These are phyloP conservation scores for Suillus spraguei DNA, from an alignment of 768 basidiomycete species.

Conservation along the genomic window DNA sequence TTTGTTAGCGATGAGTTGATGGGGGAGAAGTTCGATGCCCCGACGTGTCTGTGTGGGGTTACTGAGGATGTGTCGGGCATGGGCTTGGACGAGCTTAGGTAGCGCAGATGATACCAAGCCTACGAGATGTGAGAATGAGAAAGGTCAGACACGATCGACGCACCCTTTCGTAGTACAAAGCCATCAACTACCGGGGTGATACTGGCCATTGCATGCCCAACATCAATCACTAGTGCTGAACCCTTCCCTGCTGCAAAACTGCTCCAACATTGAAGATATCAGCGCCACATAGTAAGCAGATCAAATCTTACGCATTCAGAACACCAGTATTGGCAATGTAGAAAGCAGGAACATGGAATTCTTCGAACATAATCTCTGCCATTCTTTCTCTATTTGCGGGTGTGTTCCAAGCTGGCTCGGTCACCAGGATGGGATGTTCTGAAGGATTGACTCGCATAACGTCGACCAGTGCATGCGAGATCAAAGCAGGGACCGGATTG, in stretches of 20 bases:
- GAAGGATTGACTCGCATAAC: constrained; percentile 75
- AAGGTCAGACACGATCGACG: constrained; percentile 7
- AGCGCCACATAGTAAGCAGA: constrained; percentile 12
- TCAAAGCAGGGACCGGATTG: constrained; percentile 66
- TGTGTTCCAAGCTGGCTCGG: constrained; percentile 97
- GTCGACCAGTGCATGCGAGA: constrained; percentile 74
- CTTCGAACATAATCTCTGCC: constrained; percentile 98
- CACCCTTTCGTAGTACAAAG: constrained; percentile 95
- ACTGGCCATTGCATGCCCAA: constrained; percentile 87
- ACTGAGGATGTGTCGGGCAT: constrained; percentile 69
- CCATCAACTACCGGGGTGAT: constrained; percentile 97
- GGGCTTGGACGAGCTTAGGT: constrained; percentile 79
- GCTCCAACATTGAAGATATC: constrained; percentile 11
- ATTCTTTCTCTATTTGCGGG: constrained; percentile 90
- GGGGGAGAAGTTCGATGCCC: constrained; percentile 73
- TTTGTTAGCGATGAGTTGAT: constrained; percentile 90
- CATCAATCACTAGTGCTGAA: constrained; percentile 94
- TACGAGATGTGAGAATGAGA: constrained; percentile 30
- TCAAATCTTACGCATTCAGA: constrained; percentile 71
- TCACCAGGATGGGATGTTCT: constrained; percentile 91
- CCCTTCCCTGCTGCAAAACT: constrained; percentile 98
- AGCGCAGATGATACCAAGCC: constrained; percentile 78
- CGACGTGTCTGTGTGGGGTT: constrained; percentile 50
- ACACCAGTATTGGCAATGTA: constrained; percentile 96
- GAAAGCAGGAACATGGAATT: constrained; percentile 92